These are phyloP conservation scores for Phytopythium helicoides DNA, from an alignment of 352 stramenopile genomes.

Conservation along the genomic window DNA sequence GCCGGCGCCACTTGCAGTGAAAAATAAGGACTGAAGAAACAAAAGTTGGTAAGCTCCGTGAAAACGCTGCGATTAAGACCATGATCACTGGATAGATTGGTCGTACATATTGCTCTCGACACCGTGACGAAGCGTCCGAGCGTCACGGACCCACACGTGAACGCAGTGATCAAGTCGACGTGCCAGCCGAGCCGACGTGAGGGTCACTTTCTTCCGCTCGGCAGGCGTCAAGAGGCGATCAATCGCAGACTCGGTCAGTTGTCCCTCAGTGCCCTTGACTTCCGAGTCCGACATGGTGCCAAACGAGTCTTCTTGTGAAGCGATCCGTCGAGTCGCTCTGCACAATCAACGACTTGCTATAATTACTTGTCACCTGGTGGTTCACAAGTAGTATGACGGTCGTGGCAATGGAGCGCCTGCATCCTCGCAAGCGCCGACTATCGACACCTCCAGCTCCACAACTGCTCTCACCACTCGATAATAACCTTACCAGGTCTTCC, in stretches of 20 bases:
- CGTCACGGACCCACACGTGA: constrained; percentile 62
- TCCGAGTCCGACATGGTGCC: not conserved
- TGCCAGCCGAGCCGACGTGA: constrained; percentile 18
- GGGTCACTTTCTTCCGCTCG: constrained; percentile 38
- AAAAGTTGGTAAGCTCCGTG: not conserved
- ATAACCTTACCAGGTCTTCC: not conserved
- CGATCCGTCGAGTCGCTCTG: not conserved
- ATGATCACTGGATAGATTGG: not conserved
- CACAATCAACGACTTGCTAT: not conserved
- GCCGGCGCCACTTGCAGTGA: constrained; percentile 36
- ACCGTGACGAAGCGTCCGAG: constrained; percentile 43
- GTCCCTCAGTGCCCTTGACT: not conserved
- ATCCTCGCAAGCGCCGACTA: constrained; percentile 17
- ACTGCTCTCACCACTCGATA: not conserved
- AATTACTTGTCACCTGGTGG: not conserved
- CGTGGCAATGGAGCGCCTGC: constrained; percentile 2
- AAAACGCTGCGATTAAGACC: not conserved
- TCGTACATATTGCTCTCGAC: constrained; percentile 38
- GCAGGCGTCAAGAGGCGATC: constrained; percentile 37
- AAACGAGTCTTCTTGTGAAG: not conserved
- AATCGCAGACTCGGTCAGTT: constrained; percentile 16
- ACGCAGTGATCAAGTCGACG: constrained; percentile 31
- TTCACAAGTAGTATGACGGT: not conserved
- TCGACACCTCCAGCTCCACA: constrained; percentile 14
- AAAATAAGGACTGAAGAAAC: constrained; percentile 26